phyloP scores from a whole-genome alignment of 2,329 filamentous ascomycete species.

The Stemphylium vesicarium region DNA sequence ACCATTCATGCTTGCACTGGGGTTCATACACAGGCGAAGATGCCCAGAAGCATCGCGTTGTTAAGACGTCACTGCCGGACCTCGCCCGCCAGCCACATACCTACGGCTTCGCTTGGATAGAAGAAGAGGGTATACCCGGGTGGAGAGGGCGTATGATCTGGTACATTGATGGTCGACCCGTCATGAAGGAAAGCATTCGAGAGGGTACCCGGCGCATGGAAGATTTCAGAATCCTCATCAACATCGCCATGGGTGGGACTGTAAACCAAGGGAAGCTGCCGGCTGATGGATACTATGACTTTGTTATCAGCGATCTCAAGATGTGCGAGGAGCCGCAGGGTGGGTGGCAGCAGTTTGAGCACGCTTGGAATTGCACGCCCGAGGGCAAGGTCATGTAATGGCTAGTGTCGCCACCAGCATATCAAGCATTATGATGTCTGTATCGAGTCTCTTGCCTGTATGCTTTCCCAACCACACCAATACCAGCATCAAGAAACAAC shows the following conservation, averaged over 20 bases:
- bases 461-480: no score
- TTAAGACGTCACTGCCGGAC: slow-evolving; percentile 58
- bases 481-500: no score
- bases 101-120: slow-evolving; percentile 65
- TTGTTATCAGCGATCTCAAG: slow-evolving; percentile 61
- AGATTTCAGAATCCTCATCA: slow-evolving; percentile 64
- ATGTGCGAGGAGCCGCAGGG: slow-evolving; percentile 61
- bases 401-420: no score
- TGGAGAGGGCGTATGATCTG: slow-evolving; percentile 60
- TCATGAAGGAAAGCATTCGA: slow-evolving; percentile 64
- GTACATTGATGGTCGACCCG: slow-evolving; percentile 64
- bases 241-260: slow-evolving; percentile 68
- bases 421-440: no score
- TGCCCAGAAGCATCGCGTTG: slow-evolving; percentile 62
- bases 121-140: slow-evolving; percentile 50
- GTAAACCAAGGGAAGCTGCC: slow-evolving; percentile 62
- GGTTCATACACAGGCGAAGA: slow-evolving; percentile 62
- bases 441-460: no score
- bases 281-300: slow-evolving; percentile 61
- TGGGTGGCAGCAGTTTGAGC: slow-evolving; percentile 62
- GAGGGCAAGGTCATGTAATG: slow-evolving; percentile 43
- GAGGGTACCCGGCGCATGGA: slow-evolving; percentile 60
- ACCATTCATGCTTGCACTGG: slow-evolving; percentile 66
- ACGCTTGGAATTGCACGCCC: slow-evolving; percentile 54
- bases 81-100: slow-evolving; percentile 56